phyloP scores from a whole-genome alignment of 129 eudicot species.

The Flaveria robusta region DNA sequence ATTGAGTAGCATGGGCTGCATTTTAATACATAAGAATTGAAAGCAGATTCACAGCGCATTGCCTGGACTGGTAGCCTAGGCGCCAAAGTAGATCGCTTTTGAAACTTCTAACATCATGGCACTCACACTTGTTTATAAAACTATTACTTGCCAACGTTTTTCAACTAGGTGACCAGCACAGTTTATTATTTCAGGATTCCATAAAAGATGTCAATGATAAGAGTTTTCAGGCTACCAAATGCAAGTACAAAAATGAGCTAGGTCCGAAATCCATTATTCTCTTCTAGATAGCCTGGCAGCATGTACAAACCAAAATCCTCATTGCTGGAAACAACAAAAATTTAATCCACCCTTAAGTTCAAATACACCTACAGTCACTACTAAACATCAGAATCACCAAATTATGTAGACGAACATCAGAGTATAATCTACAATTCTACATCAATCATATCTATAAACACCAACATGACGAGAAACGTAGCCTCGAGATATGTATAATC shows the following conservation, averaged over 20 bases:
- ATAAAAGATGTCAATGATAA: background rate
- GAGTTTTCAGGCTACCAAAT: background rate
- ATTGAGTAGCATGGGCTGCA: too few species aligned
- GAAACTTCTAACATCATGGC: background rate
- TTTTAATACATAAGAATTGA: too few species aligned
- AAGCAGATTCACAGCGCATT: too few species aligned
- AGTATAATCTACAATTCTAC: background rate
- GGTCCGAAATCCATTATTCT: background rate
- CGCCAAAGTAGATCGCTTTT: too few species aligned
- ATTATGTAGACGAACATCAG: background rate
- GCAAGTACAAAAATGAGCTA: background rate
- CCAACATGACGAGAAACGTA: background rate
- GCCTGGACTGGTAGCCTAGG: too few species aligned
- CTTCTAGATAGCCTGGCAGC: background rate
- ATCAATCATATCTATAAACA: background rate
- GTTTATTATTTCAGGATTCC: constrained; percentile 7
- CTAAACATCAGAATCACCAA: background rate
- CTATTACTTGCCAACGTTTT: background rate
- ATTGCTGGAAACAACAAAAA: background rate
- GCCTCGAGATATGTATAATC: too few species aligned
- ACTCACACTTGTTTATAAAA: background rate
- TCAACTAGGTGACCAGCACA: background rate
- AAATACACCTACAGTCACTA: background rate
- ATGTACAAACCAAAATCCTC: background rate
- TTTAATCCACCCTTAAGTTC: background rate